A percentile compares a stretch with the other conserved stretches of the same genome.
These are phyloP conservation scores for Cetraspora pellucida DNA, from an alignment of 192 early-diverging fungal species.

Conservation along the genomic window DNA sequence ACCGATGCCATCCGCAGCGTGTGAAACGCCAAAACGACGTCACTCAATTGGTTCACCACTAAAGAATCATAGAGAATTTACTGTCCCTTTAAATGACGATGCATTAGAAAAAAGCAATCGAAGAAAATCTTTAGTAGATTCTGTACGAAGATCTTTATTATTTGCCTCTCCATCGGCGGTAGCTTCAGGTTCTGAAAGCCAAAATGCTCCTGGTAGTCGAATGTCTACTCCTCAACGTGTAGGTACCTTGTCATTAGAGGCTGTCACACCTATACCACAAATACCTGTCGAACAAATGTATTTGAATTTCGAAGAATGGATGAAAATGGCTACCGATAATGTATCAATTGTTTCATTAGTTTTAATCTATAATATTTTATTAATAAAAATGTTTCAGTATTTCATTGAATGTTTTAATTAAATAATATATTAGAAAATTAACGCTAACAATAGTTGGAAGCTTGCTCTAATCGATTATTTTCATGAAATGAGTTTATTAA, in stretches of 20 bases:
- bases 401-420: too few species aligned
- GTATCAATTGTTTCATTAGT: background rate
- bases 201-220: background rate
- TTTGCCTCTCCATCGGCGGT: background rate
- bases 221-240: background rate
- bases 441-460: conserved; percentile 92
- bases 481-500: conserved; percentile 89
- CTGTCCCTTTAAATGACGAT: conserved; percentile 22
- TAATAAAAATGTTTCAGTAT: background rate
- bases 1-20: too few species aligned
- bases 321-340: conserved; percentile 96
- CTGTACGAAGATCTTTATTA: background rate
- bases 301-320: conserved; percentile 84
- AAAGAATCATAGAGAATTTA: background rate
- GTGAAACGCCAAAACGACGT: background rate
- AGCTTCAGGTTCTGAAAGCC: background rate
- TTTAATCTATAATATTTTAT: conserved; percentile 5
- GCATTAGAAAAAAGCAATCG: background rate
- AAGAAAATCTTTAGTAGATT: conserved; percentile 1
- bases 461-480: conserved; percentile 98
- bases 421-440: conserved; percentile 80
- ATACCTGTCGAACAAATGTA: conserved; percentile 51
- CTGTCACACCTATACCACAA: conserved; percentile 23
- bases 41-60: background rate
- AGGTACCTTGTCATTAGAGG: background rate